phyloP scores from a whole-genome alignment of 225 moss, liverwort and hornwort genomes.

The Takakia lepidozioides region DNA sequence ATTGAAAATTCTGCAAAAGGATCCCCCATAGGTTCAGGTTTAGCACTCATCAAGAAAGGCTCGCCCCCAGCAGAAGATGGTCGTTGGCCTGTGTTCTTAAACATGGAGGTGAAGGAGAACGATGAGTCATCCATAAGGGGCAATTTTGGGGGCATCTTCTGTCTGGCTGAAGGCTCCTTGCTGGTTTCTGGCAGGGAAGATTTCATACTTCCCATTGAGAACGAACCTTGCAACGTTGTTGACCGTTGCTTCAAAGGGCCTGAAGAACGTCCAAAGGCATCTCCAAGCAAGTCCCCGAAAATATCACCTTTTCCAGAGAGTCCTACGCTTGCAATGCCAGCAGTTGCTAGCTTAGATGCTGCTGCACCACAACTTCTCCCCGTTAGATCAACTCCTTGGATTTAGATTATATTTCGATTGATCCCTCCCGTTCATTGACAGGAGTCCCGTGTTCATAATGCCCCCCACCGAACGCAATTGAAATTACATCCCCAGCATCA shows the following conservation, averaged over 20 bases:
- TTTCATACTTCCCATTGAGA: conserved; percentile 64
- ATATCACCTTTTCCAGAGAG: conserved; percentile 76
- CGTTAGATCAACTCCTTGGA: conserved; percentile 35
- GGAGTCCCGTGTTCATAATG: too few species aligned
- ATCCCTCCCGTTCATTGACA: too few species aligned
- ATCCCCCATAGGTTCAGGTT: conserved; percentile 38
- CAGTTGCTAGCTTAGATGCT: conserved; percentile 65
- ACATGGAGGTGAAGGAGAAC: conserved; percentile 45
- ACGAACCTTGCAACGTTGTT: conserved; percentile 41
- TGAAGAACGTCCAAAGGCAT: conserved; percentile 58
- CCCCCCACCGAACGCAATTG: too few species aligned
- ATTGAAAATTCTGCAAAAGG: conserved; percentile 61
- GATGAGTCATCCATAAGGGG: conserved; percentile 10
- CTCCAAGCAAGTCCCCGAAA: conserved; percentile 90
- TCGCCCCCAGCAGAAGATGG: conserved; percentile 12
- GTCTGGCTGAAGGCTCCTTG: conserved; percentile 23
- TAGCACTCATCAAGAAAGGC: conserved; percentile 11
- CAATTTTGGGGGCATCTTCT: conserved; percentile 36
- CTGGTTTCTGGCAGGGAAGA: conserved; percentile 51
- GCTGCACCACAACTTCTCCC: conserved; percentile 43
- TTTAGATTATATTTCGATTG: conserved; percentile 26
- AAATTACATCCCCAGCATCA: too few species aligned
- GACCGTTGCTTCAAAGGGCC: conserved; percentile 62
- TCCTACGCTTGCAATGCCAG: conserved; percentile 71
- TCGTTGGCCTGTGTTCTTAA: conserved; percentile 17